Evolutionary conservation across 73 alveolate species (phyloP).

Genomic region (Uronychia binucleata): DNA sequence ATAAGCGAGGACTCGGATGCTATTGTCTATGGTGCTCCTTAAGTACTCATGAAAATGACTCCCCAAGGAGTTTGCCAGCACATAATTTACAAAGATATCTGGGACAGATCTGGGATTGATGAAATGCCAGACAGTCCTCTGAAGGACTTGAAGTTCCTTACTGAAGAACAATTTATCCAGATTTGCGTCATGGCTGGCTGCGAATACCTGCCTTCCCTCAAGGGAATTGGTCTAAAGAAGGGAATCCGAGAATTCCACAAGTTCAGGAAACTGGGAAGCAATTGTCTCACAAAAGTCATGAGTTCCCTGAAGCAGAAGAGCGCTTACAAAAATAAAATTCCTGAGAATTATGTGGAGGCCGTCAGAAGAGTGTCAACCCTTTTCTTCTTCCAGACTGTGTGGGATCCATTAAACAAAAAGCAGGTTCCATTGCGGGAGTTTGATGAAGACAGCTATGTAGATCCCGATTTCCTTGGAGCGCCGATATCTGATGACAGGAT

Average conservation of each 20-base stretch:
- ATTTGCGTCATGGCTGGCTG: constrained; percentile 98
- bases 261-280: not conserved
- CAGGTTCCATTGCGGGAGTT: not conserved
- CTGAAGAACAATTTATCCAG: constrained; percentile 70
- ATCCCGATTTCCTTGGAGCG: constrained; percentile 9
- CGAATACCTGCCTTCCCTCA: constrained; percentile 92
- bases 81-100: not conserved
- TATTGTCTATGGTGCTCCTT: constrained; percentile 81
- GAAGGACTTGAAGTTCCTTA: no score
- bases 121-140: no score
- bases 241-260: constrained; percentile 53
- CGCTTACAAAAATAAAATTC: constrained; percentile 33
- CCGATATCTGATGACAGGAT: not conserved
- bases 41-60: constrained; percentile 34
- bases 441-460: constrained; percentile 7
- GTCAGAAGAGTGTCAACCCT: constrained; percentile 25
- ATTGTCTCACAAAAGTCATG: constrained; percentile 1
- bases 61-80: constrained; percentile 40
- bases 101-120: not conserved
- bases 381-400: constrained; percentile 47
- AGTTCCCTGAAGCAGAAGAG: constrained; percentile 19
- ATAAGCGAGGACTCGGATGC: constrained; percentile 89
- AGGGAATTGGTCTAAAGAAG: constrained; percentile 89
- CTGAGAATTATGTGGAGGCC: constrained; percentile 48
- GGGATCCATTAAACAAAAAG: constrained; percentile 20